Evolutionary conservation across 164 flowering plant genomes (phyloP).

Genomic region (Vitis amurensis): DNA sequence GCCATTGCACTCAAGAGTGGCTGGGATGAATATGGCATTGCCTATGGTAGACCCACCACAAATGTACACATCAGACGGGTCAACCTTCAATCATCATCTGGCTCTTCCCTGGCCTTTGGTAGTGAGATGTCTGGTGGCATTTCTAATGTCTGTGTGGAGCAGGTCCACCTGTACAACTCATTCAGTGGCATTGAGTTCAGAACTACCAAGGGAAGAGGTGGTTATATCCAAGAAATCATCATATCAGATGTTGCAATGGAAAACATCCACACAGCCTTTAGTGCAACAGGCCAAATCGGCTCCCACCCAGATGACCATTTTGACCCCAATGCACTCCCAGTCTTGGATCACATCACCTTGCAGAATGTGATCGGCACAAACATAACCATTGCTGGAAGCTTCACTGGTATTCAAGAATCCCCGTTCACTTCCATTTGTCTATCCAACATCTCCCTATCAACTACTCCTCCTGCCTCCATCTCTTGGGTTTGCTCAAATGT

Average conservation of each 20-base stretch:
- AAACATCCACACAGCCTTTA: constrained; percentile 24
- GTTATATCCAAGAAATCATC: constrained; percentile 30
- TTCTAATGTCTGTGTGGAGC: constrained; percentile 32
- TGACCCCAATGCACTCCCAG: constrained; percentile 39
- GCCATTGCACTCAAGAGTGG: constrained; percentile 57
- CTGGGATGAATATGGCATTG: constrained; percentile 55
- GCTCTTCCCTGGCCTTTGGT: constrained; percentile 46
- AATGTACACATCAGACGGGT: constrained; percentile 36
- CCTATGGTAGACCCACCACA: constrained; percentile 36
- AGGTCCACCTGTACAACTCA: constrained; percentile 32
- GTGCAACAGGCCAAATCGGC: constrained; percentile 31
- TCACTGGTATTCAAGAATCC: constrained; percentile 37
- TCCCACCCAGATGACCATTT: constrained; percentile 41
- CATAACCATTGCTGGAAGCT: constrained; percentile 36
- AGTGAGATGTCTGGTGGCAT: constrained; percentile 61
- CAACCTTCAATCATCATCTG: constrained; percentile 32
- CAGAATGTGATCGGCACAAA: constrained; percentile 30
- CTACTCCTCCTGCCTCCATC: constrained; percentile 13
- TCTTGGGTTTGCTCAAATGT: constrained; percentile 46
- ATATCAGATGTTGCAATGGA: constrained; percentile 31
- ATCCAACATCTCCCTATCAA: constrained; percentile 30
- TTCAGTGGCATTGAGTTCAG: constrained; percentile 31
- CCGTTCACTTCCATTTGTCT: constrained; percentile 42
- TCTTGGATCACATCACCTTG: constrained; percentile 29
- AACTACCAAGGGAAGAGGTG: constrained; percentile 46